Conservation (phyloP, 768 basidiomycete species). For the Mycena polygramma region DNA sequence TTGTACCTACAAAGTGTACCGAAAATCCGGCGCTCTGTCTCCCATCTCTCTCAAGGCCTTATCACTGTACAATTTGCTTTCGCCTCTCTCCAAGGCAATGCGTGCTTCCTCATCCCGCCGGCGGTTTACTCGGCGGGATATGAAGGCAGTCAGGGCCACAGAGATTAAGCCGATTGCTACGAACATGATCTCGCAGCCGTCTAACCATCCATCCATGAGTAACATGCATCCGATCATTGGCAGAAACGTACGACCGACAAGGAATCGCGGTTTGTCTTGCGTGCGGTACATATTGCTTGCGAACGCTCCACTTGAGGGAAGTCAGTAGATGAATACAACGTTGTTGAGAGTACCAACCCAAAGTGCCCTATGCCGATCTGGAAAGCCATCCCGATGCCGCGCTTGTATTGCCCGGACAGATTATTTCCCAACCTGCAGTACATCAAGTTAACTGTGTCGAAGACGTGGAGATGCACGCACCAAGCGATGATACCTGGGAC, state of each 20-base stretch:
- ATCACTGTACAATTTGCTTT: slow-evolving; percentile 47
- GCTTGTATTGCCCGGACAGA: slow-evolving; percentile 77
- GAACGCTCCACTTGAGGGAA: slow-evolving; percentile 60
- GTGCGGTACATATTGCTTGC: slow-evolving; percentile 73
- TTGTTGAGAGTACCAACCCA: slow-evolving; percentile 17
- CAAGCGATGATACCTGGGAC: slow-evolving; percentile 75
- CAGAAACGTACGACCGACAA: slow-evolving; percentile 68
- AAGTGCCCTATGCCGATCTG: slow-evolving; percentile 79
- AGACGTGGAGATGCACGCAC: slow-evolving; percentile 48
- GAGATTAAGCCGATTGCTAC: slow-evolving; percentile 71
- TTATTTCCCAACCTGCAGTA: slow-evolving; percentile 72
- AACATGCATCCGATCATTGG: too few relatives aligned
- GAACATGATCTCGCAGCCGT: slow-evolving; percentile 76
- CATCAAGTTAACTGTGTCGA: neutral
- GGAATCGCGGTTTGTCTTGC: slow-evolving; percentile 70
- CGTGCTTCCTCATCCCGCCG: slow-evolving; percentile 57
- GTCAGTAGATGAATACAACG: neutral
- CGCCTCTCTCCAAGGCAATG: slow-evolving; percentile 47
- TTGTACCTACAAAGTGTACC: slow-evolving; percentile 59
- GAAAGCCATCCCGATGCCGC: slow-evolving; percentile 74
- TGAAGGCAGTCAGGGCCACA: slow-evolving; percentile 58
- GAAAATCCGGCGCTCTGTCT: slow-evolving; percentile 73
- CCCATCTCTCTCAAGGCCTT: slow-evolving; percentile 61
- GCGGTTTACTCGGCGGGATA: slow-evolving; percentile 68
- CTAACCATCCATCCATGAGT: slow-evolving; percentile 46